A percentile compares a stretch with the other conserved stretches of the same genome.
phyloP scores from a whole-genome alignment of 805 yeast genomes.

The Sungouiella blattae region DNA sequence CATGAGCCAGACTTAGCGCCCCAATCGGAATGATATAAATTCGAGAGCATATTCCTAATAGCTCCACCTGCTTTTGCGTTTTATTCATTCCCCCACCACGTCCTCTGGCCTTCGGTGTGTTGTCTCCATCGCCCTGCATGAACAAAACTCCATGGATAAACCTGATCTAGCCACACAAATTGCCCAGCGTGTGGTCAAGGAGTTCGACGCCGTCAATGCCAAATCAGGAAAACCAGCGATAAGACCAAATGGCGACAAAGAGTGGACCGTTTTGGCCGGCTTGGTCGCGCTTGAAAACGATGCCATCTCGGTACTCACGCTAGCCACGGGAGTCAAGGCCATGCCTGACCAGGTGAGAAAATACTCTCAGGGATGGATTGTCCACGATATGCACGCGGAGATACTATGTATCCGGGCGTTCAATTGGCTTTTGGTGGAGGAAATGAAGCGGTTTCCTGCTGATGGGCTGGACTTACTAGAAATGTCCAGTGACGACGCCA shows the following conservation, averaged over 20 bases:
- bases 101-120: too few relatives aligned
- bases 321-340: slow-evolving; percentile 84
- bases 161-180: slow-evolving; percentile 16
- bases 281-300: slow-evolving; percentile 45
- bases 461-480: slow-evolving; percentile 12
- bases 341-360: slow-evolving; percentile 51
- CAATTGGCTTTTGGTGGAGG: slow-evolving; percentile 56
- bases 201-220: slow-evolving; percentile 27
- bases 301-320: slow-evolving; percentile 36
- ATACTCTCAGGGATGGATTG: slow-evolving; percentile 51
- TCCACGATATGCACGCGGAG: slow-evolving; percentile 94
- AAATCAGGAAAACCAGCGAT: slow-evolving; percentile 55
- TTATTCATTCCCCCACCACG: too few relatives aligned
- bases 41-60: too few relatives aligned
- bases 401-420: slow-evolving; percentile 68
- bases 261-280: slow-evolving; percentile 85
- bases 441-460: slow-evolving; percentile 21
- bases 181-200: slow-evolving; percentile 22
- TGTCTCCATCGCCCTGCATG: too few relatives aligned
- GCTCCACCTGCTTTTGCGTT: too few relatives aligned
- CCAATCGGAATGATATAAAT: too few relatives aligned
- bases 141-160: too few relatives aligned
- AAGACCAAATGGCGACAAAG: slow-evolving; percentile 62
- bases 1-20: too few relatives aligned
- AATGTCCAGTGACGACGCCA: not conserved